These are phyloP conservation scores for Pseudogymnoascus sp. DNA, from an alignment of 2,329 filamentous ascomycete genomes.

Conservation along the genomic window DNA sequence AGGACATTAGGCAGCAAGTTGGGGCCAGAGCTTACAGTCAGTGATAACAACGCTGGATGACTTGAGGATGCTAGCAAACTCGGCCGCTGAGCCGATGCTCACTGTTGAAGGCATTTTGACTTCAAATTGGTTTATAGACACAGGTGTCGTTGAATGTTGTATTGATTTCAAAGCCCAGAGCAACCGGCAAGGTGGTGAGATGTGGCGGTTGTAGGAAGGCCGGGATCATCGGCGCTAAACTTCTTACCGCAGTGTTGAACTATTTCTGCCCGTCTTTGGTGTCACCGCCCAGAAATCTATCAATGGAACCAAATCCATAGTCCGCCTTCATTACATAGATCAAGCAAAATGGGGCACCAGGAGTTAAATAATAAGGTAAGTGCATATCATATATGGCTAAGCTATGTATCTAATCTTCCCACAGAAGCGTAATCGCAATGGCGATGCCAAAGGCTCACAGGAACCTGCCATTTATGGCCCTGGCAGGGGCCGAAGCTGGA, in stretches of 20 bases:
- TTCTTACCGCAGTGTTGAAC: neutral
- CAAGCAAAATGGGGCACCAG: neutral
- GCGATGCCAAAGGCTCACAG: slow-evolving; percentile 21
- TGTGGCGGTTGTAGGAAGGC: neutral
- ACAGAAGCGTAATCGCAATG: slow-evolving; percentile 29
- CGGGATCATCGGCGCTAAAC: slow-evolving; percentile 6
- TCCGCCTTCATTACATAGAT: neutral
- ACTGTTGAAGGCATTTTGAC: slow-evolving; percentile 28
- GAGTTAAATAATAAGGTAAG: neutral
- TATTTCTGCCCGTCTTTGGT: slow-evolving; percentile 9
- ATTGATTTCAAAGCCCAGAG: slow-evolving; percentile 4
- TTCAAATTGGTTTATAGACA: neutral
- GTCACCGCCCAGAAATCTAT: slow-evolving; percentile 8
- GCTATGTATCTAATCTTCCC: neutral
- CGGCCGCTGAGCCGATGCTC: slow-evolving; percentile 53
- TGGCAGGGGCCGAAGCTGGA: slow-evolving; percentile 55
- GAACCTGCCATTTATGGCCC: slow-evolving; percentile 55
- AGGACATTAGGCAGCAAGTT: slow-evolving; percentile 18
- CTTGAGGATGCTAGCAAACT: slow-evolving; percentile 65
- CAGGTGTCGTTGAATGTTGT: neutral
- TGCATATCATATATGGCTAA: neutral
- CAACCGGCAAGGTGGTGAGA: slow-evolving; percentile 9
- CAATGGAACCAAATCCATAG: neutral
- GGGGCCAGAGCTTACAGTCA: slow-evolving; percentile 60
- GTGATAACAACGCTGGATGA: slow-evolving; percentile 73